Percentiles rank a stretch among this genome's conserved stretches.
Evolutionary conservation across 1,284 basidiomycete species (phyloP).

Genomic region (Anthracocystis setariae): DNA sequence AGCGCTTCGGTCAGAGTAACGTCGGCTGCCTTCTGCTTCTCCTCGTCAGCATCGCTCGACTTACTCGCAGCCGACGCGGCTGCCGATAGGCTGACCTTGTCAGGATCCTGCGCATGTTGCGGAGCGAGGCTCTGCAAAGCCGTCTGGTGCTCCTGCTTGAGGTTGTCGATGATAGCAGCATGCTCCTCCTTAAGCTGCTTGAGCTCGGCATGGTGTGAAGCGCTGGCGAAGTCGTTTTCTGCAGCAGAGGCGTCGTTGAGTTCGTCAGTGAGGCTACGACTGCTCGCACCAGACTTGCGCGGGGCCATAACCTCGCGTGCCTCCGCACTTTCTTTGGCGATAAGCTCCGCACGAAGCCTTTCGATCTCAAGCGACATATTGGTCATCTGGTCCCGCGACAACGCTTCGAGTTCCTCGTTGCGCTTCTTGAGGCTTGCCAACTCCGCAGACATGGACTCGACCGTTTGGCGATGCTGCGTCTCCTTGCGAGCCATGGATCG

Average conservation of each 20-base stretch:
- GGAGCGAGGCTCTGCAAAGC: constrained; percentile 19
- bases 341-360: constrained; percentile 75
- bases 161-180: constrained; percentile 10
- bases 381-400: constrained; percentile 82
- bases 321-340: constrained; percentile 3
- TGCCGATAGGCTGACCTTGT: constrained; percentile 12
- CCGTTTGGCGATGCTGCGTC: constrained; percentile 79
- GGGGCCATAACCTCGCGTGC: not conserved
- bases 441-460: constrained; percentile 77
- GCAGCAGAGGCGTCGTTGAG: constrained; percentile 71
- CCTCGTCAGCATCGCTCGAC: constrained; percentile 10
- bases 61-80: not conserved
- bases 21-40: constrained; percentile 29
- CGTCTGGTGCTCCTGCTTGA: constrained; percentile 36
- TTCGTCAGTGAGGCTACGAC: constrained; percentile 80
- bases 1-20: constrained; percentile 21
- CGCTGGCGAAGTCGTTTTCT: constrained; percentile 21
- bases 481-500: constrained; percentile 92
- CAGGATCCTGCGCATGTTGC: constrained; percentile 40
- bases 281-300: constrained; percentile 6
- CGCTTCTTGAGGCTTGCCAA: constrained; percentile 78
- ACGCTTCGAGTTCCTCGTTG: constrained; percentile 79
- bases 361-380: constrained; percentile 83
- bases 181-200: constrained; percentile 30
- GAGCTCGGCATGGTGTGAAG: constrained; percentile 5